Percentiles rank a stretch among this genome's conserved stretches.
Evolutionary conservation across 225 moss, liverwort and hornwort species (phyloP).

Genomic region (Sphagnum tenellum): DNA sequence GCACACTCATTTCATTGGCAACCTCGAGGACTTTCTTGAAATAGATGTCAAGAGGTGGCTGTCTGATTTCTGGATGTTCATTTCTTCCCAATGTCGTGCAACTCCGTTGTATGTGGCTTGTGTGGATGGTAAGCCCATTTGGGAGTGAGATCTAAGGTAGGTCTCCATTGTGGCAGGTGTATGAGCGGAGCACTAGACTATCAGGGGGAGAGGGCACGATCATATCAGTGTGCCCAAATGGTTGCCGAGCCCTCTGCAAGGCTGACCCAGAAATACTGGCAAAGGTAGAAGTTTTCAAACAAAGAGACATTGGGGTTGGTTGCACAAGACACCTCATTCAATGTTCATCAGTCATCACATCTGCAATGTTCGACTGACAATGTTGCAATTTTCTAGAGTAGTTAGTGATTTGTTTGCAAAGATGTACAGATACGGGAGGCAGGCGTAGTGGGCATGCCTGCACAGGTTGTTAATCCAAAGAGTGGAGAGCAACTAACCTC

Average conservation of each 20-base stretch:
- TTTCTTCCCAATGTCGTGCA: too few relatives aligned
- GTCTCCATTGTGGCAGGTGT: constrained; percentile 21
- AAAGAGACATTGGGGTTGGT: background rate
- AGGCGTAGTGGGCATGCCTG: constrained; percentile 22
- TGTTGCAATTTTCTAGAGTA: background rate
- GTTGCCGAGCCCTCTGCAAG: constrained; percentile 32
- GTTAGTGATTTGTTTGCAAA: background rate
- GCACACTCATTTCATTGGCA: too few relatives aligned
- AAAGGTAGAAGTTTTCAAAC: constrained; percentile 19
- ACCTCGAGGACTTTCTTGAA: too few relatives aligned
- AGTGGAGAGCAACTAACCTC: constrained; percentile 19
- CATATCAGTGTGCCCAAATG: constrained; percentile 45
- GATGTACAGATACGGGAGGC: constrained; percentile 28
- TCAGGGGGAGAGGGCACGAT: constrained; percentile 48
- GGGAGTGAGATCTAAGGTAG: background rate
- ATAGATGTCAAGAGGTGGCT: too few relatives aligned
- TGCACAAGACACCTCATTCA: background rate
- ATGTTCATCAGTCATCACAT: background rate
- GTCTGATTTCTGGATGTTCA: too few relatives aligned
- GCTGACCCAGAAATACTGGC: constrained; percentile 30
- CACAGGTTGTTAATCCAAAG: constrained; percentile 17
- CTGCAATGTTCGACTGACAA: background rate
- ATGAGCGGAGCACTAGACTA: constrained; percentile 27
- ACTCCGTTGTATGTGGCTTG: too few relatives aligned
- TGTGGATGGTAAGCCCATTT: too few relatives aligned